Evolutionary conservation across 306 rosid species (phyloP).

Genomic region (Cicer cuneatum): DNA sequence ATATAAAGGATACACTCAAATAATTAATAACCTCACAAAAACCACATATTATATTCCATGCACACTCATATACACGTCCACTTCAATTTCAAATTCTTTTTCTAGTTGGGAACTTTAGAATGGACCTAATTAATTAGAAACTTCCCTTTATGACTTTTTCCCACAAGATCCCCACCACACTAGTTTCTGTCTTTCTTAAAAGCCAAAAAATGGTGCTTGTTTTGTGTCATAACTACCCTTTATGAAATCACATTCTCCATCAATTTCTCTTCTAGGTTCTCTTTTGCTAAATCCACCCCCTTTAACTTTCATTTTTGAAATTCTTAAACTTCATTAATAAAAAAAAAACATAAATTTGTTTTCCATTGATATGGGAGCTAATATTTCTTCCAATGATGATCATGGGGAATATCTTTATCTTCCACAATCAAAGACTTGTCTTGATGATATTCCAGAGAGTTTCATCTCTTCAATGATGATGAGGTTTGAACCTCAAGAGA

Average conservation of each 20-base stretch:
- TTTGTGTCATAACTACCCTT: conserved; percentile 9
- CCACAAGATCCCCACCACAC: conserved; percentile 31
- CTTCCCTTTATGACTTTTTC: conserved; percentile 40
- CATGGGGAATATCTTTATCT: conserved; percentile 14
- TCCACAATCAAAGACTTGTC: conserved; percentile 39
- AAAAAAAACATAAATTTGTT: background rate
- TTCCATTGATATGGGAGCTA: conserved; percentile 63
- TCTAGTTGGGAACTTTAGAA: background rate
- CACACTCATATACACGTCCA: conserved; percentile 53
- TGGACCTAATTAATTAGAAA: background rate
- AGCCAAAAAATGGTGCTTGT: conserved; percentile 28
- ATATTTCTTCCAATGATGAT: conserved; percentile 47
- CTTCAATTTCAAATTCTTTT: conserved; percentile 29
- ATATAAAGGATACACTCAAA: background rate
- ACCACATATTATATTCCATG: conserved; percentile 38
- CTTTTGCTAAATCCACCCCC: conserved; percentile 37
- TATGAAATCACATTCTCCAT: conserved; percentile 43
- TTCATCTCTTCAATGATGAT: conserved; percentile 63
- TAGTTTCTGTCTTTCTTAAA: conserved; percentile 32
- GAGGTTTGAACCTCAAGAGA: conserved; percentile 72
- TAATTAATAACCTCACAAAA: conserved; percentile 5
- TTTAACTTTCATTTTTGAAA: background rate
- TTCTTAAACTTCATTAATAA: background rate
- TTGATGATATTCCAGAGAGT: conserved; percentile 75
- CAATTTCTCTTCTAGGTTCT: conserved; percentile 52